A percentile compares a stretch with the other conserved stretches of the same genome.
Conservation (phyloP, 1,284 basidiomycete species). For the Trametes pubescens region DNA sequence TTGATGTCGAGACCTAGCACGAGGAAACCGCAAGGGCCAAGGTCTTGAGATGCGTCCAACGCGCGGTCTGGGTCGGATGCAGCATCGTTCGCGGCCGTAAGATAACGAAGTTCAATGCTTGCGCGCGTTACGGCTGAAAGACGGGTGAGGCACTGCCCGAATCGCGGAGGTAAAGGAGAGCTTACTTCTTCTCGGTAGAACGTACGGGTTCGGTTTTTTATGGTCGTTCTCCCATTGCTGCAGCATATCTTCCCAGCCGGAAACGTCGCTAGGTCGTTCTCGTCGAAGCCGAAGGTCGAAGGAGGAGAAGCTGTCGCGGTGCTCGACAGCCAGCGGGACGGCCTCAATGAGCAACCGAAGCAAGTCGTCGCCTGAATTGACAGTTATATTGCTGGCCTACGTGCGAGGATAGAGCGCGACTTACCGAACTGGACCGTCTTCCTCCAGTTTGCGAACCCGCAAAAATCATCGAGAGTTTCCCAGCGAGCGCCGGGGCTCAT, state of each 20-base stretch:
- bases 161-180: too few species aligned
- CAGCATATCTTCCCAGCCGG: not conserved
- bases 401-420: not conserved
- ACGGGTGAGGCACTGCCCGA: too few species aligned
- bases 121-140: too few species aligned
- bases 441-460: conserved; percentile 11
- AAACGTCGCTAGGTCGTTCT: not conserved
- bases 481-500: conserved; percentile 19
- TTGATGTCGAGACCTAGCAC: not conserved
- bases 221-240: not conserved
- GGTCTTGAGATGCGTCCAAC: not conserved
- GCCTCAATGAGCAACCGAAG: too few species aligned
- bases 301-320: not conserved
- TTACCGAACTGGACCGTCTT: conserved; percentile 15
- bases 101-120: not conserved
- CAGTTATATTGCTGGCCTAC: not conserved
- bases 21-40: not conserved
- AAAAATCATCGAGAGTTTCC: conserved; percentile 19
- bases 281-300: not conserved
- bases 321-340: too few species aligned
- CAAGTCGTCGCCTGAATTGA: too few species aligned
- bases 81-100: not conserved
- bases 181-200: not conserved
- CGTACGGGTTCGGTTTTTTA: not conserved
- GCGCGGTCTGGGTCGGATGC: too few species aligned